Evolutionary conservation across 176 grass and related monocot genomes (phyloP), one percentile per base, ranked within the genome.

Genomic region (Triticum turgidum): DNA sequence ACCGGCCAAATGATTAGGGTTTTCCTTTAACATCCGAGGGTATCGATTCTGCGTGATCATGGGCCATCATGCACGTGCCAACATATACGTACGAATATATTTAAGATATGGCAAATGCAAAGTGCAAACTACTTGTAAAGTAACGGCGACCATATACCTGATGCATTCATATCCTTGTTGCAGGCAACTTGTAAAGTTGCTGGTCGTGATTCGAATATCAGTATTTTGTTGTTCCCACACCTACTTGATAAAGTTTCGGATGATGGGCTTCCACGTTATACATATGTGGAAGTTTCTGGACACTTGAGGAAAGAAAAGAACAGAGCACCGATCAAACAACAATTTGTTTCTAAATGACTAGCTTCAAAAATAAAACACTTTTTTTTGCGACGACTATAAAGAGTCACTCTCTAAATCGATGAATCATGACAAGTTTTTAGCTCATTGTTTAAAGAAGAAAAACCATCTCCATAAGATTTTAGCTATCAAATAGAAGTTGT

Each of bases 121-220:
- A 3, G 15, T 13, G 29, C 29, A 30, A 30, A 30, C 72, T 17
- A 7, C 54, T 21, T 58, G 54, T 58, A 58, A 58, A 58, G 18
- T 5, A 73, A 15, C 41, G 3, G 15, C 39, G 44, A 73, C 70
- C 69, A 73, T 73, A 42, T 73, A 14, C 18, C 11, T 14, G 70
- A 45, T 73, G 37, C 37, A 7, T 27, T 29, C 21, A 58, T 21
- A 58, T 58, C 18, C 15, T 29, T 75, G 41, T 71, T 22, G 69
- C 10, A 41, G 35, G 4, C 69, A 71, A 39, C 35, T 71, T 41
- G 39, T 74, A 27, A 74, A 47, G 71, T 74, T 22, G n/a, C 71
- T 4, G 71, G 71, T 74, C 71, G 39, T 74, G n/a, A 74, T 74
- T 74, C 71, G 39, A 74, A 9, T 47, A 47, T 42, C 71, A 47